Evolutionary conservation across 169 alveolate genomes (phyloP).

Genomic region (Plasmodium fragile): DNA sequence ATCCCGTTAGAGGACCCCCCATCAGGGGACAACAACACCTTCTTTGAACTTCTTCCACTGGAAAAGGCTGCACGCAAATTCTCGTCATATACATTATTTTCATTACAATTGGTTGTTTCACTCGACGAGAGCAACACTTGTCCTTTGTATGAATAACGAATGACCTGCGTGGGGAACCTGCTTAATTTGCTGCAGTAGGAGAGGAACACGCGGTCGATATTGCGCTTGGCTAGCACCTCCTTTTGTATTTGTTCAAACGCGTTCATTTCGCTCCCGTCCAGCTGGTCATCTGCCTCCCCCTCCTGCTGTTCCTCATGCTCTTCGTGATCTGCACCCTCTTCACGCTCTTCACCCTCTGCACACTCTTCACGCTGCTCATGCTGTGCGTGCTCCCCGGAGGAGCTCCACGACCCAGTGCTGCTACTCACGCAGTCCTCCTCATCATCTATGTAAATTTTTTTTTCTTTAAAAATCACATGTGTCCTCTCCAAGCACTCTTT

Average conservation of each 20-base stretch:
- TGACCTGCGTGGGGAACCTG: slow-evolving; percentile 35
- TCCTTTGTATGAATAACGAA: slow-evolving; percentile 49
- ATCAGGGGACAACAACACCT: not conserved
- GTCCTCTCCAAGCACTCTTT: slow-evolving; percentile 5
- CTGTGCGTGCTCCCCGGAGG: not conserved
- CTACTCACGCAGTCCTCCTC: slow-evolving; percentile 58
- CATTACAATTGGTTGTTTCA: not conserved
- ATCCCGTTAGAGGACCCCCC: not conserved
- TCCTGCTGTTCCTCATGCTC: not conserved
- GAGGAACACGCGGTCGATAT: slow-evolving; percentile 16
- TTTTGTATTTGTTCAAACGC: slow-evolving; percentile 51
- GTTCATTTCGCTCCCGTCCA: slow-evolving; percentile 43
- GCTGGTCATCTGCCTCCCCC: not conserved
- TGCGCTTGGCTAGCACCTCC: slow-evolving; percentile 7
- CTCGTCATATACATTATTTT: slow-evolving; percentile 5
- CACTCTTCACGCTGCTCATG: not conserved
- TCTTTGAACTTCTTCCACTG: not conserved
- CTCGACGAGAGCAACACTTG: slow-evolving; percentile 2
- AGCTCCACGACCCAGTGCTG: slow-evolving; percentile 12
- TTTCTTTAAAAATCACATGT: slow-evolving; percentile 18
- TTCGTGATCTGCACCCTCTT: not conserved
- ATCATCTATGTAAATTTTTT: slow-evolving; percentile 37
- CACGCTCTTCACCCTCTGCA: not conserved
- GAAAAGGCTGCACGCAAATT: not conserved
- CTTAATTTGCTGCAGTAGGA: slow-evolving; percentile 21